These are phyloP conservation scores for Mycena maculata DNA, from an alignment of 768 basidiomycete genomes.

Conservation along the genomic window DNA sequence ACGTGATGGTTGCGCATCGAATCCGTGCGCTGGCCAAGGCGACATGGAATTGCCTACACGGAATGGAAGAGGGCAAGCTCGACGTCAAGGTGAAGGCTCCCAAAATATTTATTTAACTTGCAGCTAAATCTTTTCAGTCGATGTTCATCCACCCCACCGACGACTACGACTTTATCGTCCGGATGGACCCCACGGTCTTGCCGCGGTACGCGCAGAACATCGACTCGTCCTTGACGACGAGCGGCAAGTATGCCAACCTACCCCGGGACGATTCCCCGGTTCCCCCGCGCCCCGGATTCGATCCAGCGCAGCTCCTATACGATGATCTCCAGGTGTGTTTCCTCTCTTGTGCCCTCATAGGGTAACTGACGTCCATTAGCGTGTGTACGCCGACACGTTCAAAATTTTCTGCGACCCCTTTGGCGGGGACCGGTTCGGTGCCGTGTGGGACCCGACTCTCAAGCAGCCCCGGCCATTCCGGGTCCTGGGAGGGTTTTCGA, in stretches of 20 bases:
- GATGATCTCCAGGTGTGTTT: conserved; percentile 75
- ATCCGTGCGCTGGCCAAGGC: conserved; percentile 80
- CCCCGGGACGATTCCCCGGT: conserved; percentile 40
- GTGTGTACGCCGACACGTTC: conserved; percentile 78
- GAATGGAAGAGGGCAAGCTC: conserved; percentile 59
- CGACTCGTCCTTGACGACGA: conserved; percentile 55
- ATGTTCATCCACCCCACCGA: conserved; percentile 86
- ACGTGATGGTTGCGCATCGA: conserved; percentile 78
- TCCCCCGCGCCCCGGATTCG: conserved; percentile 74
- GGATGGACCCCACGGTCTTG: conserved; percentile 71
- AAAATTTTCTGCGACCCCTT: conserved; percentile 87
- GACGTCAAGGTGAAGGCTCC: conserved; percentile 67
- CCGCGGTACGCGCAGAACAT: conserved; percentile 84
- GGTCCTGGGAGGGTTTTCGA: conserved; percentile 86
- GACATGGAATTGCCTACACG: conserved; percentile 69
- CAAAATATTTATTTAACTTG: neutral
- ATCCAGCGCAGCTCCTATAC: conserved; percentile 77
- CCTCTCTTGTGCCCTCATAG: conserved; percentile 12
- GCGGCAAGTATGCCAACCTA: conserved; percentile 61
- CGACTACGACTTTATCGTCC: conserved; percentile 88
- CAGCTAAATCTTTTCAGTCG: conserved; percentile 56
- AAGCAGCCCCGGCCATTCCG: conserved; percentile 75
- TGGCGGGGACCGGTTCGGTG: conserved; percentile 84
- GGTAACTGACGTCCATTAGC: conserved; percentile 51
- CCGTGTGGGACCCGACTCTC: conserved; percentile 86